Evolutionary conservation across 768 basidiomycete species (phyloP), one percentile per base, ranked within the genome.

Genomic region (Gymnopilus dilepis): DNA sequence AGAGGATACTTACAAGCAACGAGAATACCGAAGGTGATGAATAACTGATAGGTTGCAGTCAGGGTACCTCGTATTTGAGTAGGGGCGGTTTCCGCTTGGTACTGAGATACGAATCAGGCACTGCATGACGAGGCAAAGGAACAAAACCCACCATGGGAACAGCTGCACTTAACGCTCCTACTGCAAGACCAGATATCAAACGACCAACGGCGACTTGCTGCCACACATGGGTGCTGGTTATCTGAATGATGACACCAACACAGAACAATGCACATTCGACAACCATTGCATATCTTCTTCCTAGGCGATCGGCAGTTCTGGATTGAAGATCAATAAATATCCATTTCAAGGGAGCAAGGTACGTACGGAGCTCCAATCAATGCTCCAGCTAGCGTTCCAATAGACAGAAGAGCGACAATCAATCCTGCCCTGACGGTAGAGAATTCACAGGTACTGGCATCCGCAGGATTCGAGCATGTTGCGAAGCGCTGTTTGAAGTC

Each of bases 81-180:
- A 12, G 90, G 91, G 0, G 88, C 89, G 0, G 86, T 87, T 72
- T 91, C 89, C 8, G 87, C 86, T 81, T 89, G 86, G 70, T 88
- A 90, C 81, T 84, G n/a, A 33, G 17, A 12, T 31, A 60, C 54
- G 37, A 38, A 40, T 56, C 13, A 26, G 24, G 19, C 51, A 51
- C 45, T 13, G 31, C 50, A 61, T 62, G 19, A 48, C n/a, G n/a
- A 63, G 28, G 34, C 30, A 55, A 47, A 8, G 13, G 40, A 48
- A 41, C 24, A 40, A 24, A 41, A 30, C 70, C 21, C 57, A 82
- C 84, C 77, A 89, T 86, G 0, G 88, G 89, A 0, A 90, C 87
- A 7, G 84, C 87, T 31, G 87, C 86, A 42, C 84, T 86, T 6
- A 90, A 80, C 0, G 83, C 86, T 37, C 91, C 90, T 22, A 91